A percentile compares a stretch with the other conserved stretches of the same genome.
phyloP scores from a whole-genome alignment of 768 basidiomycete species.

The Suillus ampliporus region DNA sequence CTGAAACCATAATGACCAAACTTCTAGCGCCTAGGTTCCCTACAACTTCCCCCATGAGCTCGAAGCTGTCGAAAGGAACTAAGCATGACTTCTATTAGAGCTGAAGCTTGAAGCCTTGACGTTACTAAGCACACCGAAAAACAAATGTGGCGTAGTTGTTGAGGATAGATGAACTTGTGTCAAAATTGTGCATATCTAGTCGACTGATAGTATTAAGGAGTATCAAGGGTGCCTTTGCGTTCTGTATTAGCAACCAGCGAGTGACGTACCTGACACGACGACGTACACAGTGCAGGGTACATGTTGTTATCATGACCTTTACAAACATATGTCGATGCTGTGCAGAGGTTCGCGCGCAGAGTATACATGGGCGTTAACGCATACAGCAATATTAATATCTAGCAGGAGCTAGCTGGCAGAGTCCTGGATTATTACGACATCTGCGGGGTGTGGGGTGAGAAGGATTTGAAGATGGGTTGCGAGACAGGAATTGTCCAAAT shows the following conservation, averaged over 20 bases:
- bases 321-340: neutral
- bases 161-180: neutral
- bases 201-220: neutral
- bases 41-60: neutral
- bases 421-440: neutral
- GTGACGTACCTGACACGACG: too few species aligned
- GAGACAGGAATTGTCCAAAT: neutral
- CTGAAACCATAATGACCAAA: neutral
- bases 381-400: conserved; percentile 1
- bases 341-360: neutral
- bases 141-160: neutral
- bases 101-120: neutral
- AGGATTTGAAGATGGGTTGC: neutral
- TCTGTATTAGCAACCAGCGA: too few species aligned
- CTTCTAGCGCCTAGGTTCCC: neutral
- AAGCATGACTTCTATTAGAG: neutral
- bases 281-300: too few species aligned
- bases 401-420: neutral
- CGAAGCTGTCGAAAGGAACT: neutral
- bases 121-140: neutral
- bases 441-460: conserved; percentile 10
- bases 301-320: too few species aligned
- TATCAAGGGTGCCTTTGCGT: neutral
- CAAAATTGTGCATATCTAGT: neutral
- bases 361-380: neutral